phyloP scores from a whole-genome alignment of 148 eudicot genomes.

The Nyssa sinensis region DNA sequence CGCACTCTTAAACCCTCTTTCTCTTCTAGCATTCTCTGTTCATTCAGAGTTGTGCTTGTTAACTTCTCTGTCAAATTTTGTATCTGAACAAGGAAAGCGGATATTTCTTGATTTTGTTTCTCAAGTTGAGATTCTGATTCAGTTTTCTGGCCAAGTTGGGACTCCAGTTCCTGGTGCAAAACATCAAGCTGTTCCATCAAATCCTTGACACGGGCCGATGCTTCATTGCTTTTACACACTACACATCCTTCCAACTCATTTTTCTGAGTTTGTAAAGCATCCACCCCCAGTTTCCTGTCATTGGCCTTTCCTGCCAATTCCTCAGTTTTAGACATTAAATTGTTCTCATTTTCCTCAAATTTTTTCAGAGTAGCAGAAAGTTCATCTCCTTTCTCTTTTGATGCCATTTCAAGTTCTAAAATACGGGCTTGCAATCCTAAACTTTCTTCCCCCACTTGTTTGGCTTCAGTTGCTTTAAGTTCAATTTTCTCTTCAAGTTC shows the following conservation, averaged over 20 bases:
- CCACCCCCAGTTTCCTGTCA: slow-evolving; percentile 29
- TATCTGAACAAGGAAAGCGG: too few relatives aligned
- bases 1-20: slow-evolving; percentile 16
- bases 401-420: slow-evolving; percentile 31
- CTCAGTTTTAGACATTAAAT: slow-evolving; percentile 18
- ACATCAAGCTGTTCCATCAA: slow-evolving; percentile 7
- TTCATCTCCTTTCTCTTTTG: slow-evolving; percentile 35
- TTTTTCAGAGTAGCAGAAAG: slow-evolving; percentile 19
- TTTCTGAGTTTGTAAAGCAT: slow-evolving; percentile 29
- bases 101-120: too few relatives aligned
- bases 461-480: slow-evolving; percentile 18
- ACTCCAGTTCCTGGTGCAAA: slow-evolving; percentile 15
- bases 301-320: slow-evolving; percentile 27
- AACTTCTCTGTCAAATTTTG: slow-evolving; percentile 13
- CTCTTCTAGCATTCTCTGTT: slow-evolving; percentile 14
- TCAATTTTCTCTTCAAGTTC: slow-evolving; percentile 26
- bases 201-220: slow-evolving; percentile 3
- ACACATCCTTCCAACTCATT: slow-evolving; percentile 5
- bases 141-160: slow-evolving; percentile 19
- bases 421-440: slow-evolving; percentile 28
- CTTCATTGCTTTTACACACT: slow-evolving; percentile 8
- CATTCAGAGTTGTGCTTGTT: slow-evolving; percentile 11
- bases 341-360: slow-evolving; percentile 28
- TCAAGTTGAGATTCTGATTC: slow-evolving; percentile 33
- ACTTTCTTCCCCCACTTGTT: slow-evolving; percentile 28